Evolutionary conservation across 148 eudicot species (phyloP), one percentile per base, ranked within the genome.

Genomic region (Camellia granthamiana): DNA sequence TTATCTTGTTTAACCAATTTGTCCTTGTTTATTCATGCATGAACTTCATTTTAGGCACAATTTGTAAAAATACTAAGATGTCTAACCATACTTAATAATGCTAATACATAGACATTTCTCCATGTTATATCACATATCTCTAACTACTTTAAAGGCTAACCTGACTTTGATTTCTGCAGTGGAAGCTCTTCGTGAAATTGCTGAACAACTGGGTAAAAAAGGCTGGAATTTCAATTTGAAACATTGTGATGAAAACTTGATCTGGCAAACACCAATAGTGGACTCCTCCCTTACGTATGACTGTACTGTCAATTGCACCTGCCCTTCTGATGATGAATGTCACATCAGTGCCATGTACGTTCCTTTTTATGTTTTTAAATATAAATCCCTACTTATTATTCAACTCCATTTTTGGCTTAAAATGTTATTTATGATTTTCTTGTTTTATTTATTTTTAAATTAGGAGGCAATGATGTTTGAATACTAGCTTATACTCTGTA

Each of bases 201-300:
- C 84, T 52, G 56, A 42, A 43, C 76, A 86, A 49, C 47, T 86
- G 79, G 82, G 82, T 3, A 86, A 86, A 78, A 78, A 42, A 5
- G 84, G 82, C 62, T 86, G 88, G 88, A 64, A 86, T 49, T 83
- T 80, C 38, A 80, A 7, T 47, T 59, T 86, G 42, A 78, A 86
- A 52, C 78, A 81, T 67, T 86, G 88, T 63, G 82, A 77, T 62
- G 69, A 58, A n/a, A 72, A 77, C 67, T 9, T 54, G 13, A 82
- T 41, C 18, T 82, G 83, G 84, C 6, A 12, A 0, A 52, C 84
- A 10, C 77, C 80, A 23, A 9, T 14, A 55, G 18, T 41, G 52
- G 7, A 2, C 0, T 77, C 15, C 59, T 30, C 38, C 38, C 1
- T 0, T 30, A 66, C 7, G 41, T 74, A 64, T 76, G 52, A 77